phyloP scores from a whole-genome alignment of 306 rosid genomes.

The Quercus alba region DNA sequence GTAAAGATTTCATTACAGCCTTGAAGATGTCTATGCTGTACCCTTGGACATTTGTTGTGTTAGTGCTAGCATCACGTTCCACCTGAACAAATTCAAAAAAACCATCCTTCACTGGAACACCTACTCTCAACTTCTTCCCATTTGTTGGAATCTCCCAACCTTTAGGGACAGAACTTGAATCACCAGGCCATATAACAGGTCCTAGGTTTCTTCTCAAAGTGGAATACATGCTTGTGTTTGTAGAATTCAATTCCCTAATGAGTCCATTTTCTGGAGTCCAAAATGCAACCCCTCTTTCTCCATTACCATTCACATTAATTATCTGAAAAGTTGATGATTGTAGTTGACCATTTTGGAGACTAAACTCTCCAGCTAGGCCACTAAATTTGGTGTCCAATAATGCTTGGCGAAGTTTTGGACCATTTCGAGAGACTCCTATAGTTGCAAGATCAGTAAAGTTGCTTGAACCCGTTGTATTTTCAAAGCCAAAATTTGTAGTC shows the following conservation, averaged over 20 bases:
- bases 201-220: conserved; percentile 6
- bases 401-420: conserved; percentile 16
- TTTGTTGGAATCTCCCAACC: conserved; percentile 42
- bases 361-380: conserved; percentile 47
- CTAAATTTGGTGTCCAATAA: conserved; percentile 23
- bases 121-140: conserved; percentile 25
- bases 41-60: not conserved
- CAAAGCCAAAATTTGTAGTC: not conserved
- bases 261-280: conserved; percentile 21
- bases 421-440: not conserved
- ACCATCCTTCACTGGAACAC: conserved; percentile 32
- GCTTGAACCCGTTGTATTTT: not conserved
- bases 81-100: conserved; percentile 25
- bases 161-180: conserved; percentile 18
- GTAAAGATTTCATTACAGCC: conserved; percentile 17
- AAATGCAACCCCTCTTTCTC: not conserved
- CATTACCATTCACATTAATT: conserved; percentile 30
- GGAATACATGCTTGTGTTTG: not conserved
- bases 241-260: not conserved
- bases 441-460: not conserved
- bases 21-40: conserved; percentile 35
- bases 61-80: not conserved
- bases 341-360: conserved; percentile 29
- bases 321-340: conserved; percentile 30
- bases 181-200: conserved; percentile 41